Evolutionary conservation across 2,329 filamentous ascomycete species (phyloP).

Genomic region (Aspergillus sp.): DNA sequence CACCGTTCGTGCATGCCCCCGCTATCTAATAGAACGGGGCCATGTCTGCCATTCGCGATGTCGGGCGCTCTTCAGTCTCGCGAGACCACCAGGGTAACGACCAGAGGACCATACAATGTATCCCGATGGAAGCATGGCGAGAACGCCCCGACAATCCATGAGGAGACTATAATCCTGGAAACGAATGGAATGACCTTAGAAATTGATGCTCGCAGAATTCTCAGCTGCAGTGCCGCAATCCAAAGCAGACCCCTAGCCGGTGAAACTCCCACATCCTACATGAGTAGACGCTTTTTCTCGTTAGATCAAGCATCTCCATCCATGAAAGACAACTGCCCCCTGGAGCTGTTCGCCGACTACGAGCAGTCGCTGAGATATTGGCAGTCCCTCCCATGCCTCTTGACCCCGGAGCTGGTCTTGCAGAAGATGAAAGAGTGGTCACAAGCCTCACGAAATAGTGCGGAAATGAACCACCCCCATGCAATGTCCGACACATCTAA

Average conservation of each 20-base stretch:
- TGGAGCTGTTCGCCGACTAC: background rate
- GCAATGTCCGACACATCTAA: background rate
- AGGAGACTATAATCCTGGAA: background rate
- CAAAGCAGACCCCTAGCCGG: background rate
- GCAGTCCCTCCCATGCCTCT: constrained; percentile 20
- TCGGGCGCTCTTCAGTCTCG: constrained; percentile 8
- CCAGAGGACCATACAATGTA: background rate
- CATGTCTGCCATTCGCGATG: background rate
- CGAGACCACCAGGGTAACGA: background rate
- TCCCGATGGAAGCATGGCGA: background rate
- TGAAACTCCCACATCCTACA: background rate
- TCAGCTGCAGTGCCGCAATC: background rate
- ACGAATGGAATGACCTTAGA: background rate
- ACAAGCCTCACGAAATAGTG: background rate
- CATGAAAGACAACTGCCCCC: background rate
- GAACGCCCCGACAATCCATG: background rate
- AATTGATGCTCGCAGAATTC: background rate
- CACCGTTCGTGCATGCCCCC: constrained; percentile 12
- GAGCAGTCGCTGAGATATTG: constrained; percentile 1
- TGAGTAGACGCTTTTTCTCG: background rate
- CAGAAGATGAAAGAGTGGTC: background rate
- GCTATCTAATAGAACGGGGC: background rate
- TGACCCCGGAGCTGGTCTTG: background rate
- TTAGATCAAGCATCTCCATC: background rate
- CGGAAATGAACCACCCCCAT: background rate